These are phyloP conservation scores for Asterophora lycoperdoides DNA, from an alignment of 768 basidiomycete genomes.

Conservation along the genomic window DNA sequence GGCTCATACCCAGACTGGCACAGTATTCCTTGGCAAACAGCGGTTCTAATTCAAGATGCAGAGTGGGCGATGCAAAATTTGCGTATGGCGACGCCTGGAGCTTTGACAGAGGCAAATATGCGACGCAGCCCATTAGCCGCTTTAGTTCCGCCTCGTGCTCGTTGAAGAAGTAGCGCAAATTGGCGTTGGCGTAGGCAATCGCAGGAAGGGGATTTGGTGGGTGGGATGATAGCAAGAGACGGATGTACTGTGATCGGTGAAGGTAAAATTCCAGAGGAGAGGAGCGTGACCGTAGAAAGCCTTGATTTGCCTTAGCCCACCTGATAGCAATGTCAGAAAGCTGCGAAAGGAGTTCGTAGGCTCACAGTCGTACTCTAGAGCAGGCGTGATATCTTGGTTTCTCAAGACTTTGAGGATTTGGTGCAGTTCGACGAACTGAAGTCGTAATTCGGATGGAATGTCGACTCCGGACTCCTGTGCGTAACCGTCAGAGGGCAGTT, in stretches of 20 bases:
- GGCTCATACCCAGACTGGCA: conserved; percentile 80
- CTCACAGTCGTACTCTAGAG: conserved; percentile 55
- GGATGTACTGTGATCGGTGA: conserved; percentile 87
- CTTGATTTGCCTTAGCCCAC: conserved; percentile 69
- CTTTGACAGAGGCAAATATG: conserved; percentile 64
- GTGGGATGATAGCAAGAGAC: conserved; percentile 61
- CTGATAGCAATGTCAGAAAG: conserved; percentile 35
- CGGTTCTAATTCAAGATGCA: conserved; percentile 76
- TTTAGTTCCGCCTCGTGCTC: conserved; percentile 61
- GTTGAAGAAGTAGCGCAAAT: conserved; percentile 59
- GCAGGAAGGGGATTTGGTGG: conserved; percentile 56
- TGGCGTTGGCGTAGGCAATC: conserved; percentile 67
- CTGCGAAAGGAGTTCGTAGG: not conserved
- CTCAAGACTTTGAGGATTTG: conserved; percentile 65
- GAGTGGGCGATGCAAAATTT: conserved; percentile 63
- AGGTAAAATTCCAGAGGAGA: conserved; percentile 88
- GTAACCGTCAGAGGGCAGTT: conserved; percentile 2
- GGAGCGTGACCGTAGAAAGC: conserved; percentile 61
- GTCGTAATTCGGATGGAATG: conserved; percentile 45
- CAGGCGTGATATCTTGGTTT: conserved; percentile 64
- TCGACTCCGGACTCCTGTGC: conserved; percentile 63
- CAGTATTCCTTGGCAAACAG: conserved; percentile 91
- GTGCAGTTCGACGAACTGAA: conserved; percentile 67
- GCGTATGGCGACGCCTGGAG: conserved; percentile 71
- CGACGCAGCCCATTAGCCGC: conserved; percentile 64